phyloP scores from a whole-genome alignment of 306 rosid genomes.

The Castanea mollissima region DNA sequence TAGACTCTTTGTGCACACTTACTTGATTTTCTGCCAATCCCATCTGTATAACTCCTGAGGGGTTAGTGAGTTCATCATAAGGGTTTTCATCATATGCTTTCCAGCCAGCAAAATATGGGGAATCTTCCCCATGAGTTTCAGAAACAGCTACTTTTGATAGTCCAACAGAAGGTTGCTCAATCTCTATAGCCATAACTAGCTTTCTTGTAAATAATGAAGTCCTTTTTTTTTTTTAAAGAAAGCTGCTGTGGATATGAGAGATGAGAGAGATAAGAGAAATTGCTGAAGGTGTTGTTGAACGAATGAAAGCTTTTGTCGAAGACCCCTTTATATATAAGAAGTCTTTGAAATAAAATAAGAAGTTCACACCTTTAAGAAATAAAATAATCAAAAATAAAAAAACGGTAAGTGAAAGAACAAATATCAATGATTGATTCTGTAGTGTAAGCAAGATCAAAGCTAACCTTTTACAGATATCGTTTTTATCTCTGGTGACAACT shows the following conservation, averaged over 20 bases:
- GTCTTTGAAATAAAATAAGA: constrained; percentile 11
- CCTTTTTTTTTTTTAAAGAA: background rate
- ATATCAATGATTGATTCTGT: constrained; percentile 43
- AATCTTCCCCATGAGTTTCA: constrained; percentile 88
- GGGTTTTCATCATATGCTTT: constrained; percentile 89
- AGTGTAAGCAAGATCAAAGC: constrained; percentile 44
- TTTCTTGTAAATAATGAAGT: constrained; percentile 12
- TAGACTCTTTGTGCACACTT: constrained; percentile 7
- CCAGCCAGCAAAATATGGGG: constrained; percentile 98
- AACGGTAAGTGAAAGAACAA: background rate
- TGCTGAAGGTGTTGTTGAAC: constrained; percentile 21
- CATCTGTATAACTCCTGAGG: constrained; percentile 87
- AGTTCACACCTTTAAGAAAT: constrained; percentile 16
- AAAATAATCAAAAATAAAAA: background rate
- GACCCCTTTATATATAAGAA: constrained; percentile 35
- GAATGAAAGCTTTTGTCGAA: constrained; percentile 45
- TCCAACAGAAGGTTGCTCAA: constrained; percentile 45
- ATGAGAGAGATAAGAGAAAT: constrained; percentile 4
- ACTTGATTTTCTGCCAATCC: constrained; percentile 97
- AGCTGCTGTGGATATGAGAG: constrained; percentile 22
- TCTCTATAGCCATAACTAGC: constrained; percentile 58
- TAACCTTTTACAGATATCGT: constrained; percentile 27
- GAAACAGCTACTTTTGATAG: constrained; percentile 74
- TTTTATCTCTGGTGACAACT: constrained; percentile 53
- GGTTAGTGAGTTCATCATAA: constrained; percentile 57